phyloP scores from a whole-genome alignment of 768 basidiomycete genomes.

The Imleria badia region DNA sequence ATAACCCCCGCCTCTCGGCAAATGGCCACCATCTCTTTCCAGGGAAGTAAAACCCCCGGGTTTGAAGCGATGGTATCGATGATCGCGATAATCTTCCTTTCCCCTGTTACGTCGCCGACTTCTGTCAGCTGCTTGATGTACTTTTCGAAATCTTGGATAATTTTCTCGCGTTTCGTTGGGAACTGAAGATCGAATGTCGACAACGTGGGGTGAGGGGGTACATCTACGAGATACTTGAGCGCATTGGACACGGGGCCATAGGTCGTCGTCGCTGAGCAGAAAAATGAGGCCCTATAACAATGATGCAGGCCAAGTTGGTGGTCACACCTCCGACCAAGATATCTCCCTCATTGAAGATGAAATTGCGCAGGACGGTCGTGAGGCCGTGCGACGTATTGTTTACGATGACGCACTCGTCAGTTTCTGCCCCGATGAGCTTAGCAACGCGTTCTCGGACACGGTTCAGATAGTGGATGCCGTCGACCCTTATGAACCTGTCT shows the following conservation, averaged over 20 bases:
- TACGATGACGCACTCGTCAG: conserved; percentile 57
- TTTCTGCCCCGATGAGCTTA: conserved; percentile 46
- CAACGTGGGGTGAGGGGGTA: conserved; percentile 50
- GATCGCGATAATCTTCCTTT: conserved; percentile 58
- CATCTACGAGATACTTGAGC: conserved; percentile 53
- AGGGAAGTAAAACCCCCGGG: conserved; percentile 66
- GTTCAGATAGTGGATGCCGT: conserved; percentile 34
- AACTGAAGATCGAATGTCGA: conserved; percentile 52
- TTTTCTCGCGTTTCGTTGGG: conserved; percentile 54
- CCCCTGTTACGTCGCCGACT: conserved; percentile 17
- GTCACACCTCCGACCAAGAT: conserved; percentile 49
- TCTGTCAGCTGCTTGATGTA: conserved; percentile 34
- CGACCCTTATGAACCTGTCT: conserved; percentile 51
- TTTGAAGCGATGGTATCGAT: conserved; percentile 66
- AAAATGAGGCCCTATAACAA: neutral
- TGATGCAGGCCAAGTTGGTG: neutral
- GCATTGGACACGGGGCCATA: conserved; percentile 56
- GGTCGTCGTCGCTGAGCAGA: conserved; percentile 49
- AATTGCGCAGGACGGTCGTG: conserved; percentile 64
- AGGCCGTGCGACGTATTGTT: conserved; percentile 38
- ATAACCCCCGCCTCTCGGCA: conserved; percentile 62
- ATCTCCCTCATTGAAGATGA: conserved; percentile 55
- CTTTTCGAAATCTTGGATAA: conserved; percentile 50
- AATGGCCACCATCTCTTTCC: conserved; percentile 67
- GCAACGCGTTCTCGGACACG: conserved; percentile 48